Base-by-base conservation (phyloP, 805 yeast species). In the Metschnikowia kunwiensis region DNA sequence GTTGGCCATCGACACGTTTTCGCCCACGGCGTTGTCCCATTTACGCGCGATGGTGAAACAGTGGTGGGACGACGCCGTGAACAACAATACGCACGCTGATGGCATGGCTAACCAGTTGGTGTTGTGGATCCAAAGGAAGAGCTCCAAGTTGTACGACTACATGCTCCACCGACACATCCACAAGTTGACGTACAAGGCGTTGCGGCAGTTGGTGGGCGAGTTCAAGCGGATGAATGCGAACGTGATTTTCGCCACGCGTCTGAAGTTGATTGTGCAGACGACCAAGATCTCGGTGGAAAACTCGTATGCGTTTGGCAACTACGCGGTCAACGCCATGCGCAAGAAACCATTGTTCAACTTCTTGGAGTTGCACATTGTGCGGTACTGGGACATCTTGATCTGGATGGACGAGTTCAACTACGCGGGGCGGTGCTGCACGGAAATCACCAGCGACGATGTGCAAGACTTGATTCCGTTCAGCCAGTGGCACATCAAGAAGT, bases 391-490 rank as follows among this genome's bases (percentile, higher is more conserved):
- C 57, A 53, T 82, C n/a, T 64, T 93, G 45, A 64, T 93, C 2
- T 94, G 97, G 97, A 85, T 91, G 95, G 96, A 93, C 56, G 80
- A 82, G 49, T 77, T 76, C 51, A 93, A 93, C 54, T 88, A 72
- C 58, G 84, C 94, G 27, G 99, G 98, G 5, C 58, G 79, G 32
- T 67, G 66, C 41, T 74, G 80, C 50, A 50, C 52, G 13, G 65
- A 66, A 36, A 72, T 77, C 33, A 60, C 69, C 4, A 68, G 61
- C 34, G 65, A 63, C 3, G 72, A 69, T 12, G 50, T 58, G 5
- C 79, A 74, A 47, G 58, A 62, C 19, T 57, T 76, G 41, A 57
- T 58, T 8, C 79, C 85, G 1, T 70, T 61, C 32, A 74, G 75
- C 39, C 61, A 78, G 32, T 93, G 98, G 98, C 93, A 85, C 40